These are phyloP conservation scores for Lathyrus sativus DNA, from an alignment of 306 rosid genomes.

Conservation along the genomic window DNA sequence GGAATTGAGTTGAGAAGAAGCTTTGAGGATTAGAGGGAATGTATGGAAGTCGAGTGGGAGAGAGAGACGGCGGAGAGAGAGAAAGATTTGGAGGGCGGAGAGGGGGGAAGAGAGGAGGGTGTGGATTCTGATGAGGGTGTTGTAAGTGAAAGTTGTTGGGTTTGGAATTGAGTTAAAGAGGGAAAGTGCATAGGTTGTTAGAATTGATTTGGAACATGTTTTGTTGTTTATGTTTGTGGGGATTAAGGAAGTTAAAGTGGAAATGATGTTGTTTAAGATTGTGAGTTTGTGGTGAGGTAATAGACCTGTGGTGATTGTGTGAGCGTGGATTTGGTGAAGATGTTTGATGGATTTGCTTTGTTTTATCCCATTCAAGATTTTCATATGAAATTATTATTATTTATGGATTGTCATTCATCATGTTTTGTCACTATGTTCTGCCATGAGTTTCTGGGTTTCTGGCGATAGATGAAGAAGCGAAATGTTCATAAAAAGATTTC, in stretches of 20 bases:
- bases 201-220: background rate
- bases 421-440: background rate
- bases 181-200: constrained; percentile 47
- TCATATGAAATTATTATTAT: constrained; percentile 1
- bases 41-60: constrained; percentile 73
- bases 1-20: constrained; percentile 46
- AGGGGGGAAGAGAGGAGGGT: constrained; percentile 57
- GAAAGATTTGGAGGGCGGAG: constrained; percentile 54
- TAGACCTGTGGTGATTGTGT: constrained; percentile 47
- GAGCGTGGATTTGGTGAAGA: constrained; percentile 59
- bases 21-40: constrained; percentile 67
- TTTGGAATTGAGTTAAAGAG: constrained; percentile 56
- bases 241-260: constrained; percentile 44
- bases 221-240: background rate
- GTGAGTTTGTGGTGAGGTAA: constrained; percentile 28
- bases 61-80: constrained; percentile 53
- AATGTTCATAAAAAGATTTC: no score
- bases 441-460: background rate
- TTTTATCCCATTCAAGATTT: constrained; percentile 20
- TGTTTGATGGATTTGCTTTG: constrained; percentile 57
- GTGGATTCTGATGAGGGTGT: constrained; percentile 70
- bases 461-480: background rate
- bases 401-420: background rate
- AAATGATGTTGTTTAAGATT: constrained; percentile 46
- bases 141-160: constrained; percentile 68